These are phyloP conservation scores for Blastobotrys robertii DNA, from an alignment of 805 yeast species.

Conservation along the genomic window DNA sequence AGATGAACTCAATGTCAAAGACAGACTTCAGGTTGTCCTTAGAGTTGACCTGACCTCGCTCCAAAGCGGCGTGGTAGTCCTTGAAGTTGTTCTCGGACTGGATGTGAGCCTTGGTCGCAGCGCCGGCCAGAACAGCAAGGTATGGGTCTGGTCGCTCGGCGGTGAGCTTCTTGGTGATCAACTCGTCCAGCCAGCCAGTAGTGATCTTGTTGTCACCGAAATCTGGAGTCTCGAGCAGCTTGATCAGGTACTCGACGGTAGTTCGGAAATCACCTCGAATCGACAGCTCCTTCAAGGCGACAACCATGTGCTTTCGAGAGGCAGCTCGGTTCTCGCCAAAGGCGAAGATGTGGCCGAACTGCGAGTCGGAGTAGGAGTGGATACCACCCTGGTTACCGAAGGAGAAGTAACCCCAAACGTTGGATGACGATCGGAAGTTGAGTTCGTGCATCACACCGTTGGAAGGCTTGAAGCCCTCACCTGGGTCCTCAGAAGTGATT, in stretches of 20 bases:
- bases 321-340: constrained; percentile 98
- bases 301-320: constrained; percentile 97
- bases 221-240: constrained; percentile 90
- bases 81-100: constrained; percentile 60
- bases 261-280: constrained; percentile 98
- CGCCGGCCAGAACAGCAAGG: constrained; percentile 93
- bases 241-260: constrained; percentile 93
- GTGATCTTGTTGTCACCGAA: constrained; percentile 95
- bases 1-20: constrained; percentile 89
- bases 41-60: constrained; percentile 91
- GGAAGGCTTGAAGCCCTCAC: constrained; percentile 98
- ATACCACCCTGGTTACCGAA: constrained; percentile 94
- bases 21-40: constrained; percentile 74
- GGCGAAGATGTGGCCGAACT: constrained; percentile 97
- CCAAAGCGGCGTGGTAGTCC: constrained; percentile 67
- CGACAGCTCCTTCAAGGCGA: constrained; percentile 90
- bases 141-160: constrained; percentile 94
- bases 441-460: constrained; percentile 95
- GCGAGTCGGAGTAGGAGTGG: constrained; percentile 96
- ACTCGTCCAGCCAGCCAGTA: constrained; percentile 98
- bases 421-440: constrained; percentile 92
- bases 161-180: constrained; percentile 85
- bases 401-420: constrained; percentile 99
- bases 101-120: constrained; percentile 88
- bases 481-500: constrained; percentile 98